Base-by-base conservation (phyloP, 202 grass and related monocot species). In the Zoysia matrella region DNA sequence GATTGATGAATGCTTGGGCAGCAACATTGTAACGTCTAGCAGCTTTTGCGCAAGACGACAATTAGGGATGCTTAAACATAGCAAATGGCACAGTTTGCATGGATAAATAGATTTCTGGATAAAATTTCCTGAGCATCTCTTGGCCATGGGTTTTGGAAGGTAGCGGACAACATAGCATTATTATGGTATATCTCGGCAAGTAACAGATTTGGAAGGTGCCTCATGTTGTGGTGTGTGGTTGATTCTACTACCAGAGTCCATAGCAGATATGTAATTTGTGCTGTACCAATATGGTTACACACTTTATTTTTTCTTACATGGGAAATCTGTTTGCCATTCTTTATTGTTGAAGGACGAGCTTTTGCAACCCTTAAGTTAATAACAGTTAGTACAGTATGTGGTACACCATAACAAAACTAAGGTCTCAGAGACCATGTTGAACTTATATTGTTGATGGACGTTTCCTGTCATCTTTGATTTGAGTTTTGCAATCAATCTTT, bases 31-130 rank as follows among this genome's bases (percentile, higher is more conserved):
- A 66, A 52, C 36, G 5, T 61, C 14, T 4, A 82, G 14, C 5
- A 52, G 14, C 67, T 82, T 82, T 62, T 39, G 48, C 47, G 47
- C 52, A 62, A 82, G 73, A 77, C 11, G 46, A n/a, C 66, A 77
- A 58, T 58, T 16, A 30, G 11, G 1, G 5, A 72, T 52, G 54
- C 15, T 77, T 52, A 16, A 72, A 72, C 15, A 18, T 74, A 30
- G 52, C 30, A 74, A 16, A 58, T 72, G 50, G 7, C 60, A 61
- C 22, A 9, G 16, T 30, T 48, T 42, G 39, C 53, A 16, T 79
- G 69, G 42, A 61, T 69, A 79, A 74, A 51, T 62, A 10, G 18
- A 62, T 62, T 60, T 62, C 22, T 74, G 68, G 22, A 61, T 69
- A 74, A 69, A 51, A 30, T 47, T 85, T 47, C 8, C 62, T 1